A percentile compares a stretch with the other conserved stretches of the same genome.
These are phyloP conservation scores for Cadophora sp. DNA, from an alignment of 2,329 filamentous ascomycete genomes.

Conservation along the genomic window DNA sequence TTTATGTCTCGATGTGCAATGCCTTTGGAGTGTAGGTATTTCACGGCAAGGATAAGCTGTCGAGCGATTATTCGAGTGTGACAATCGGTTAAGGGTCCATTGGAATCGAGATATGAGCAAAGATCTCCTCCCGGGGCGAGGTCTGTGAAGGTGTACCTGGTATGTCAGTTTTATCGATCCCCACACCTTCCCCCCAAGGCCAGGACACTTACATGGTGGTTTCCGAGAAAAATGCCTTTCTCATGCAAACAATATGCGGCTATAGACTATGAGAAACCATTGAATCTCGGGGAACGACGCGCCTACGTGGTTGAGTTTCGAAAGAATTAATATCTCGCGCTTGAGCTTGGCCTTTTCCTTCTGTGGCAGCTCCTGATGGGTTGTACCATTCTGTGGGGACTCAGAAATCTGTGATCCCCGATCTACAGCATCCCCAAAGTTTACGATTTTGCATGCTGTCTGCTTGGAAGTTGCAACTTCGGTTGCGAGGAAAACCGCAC, in stretches of 20 bases:
- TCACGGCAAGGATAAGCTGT: conserved; percentile 42
- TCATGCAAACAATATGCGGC: conserved; percentile 62
- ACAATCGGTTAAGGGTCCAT: conserved; percentile 37
- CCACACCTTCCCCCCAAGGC: background rate
- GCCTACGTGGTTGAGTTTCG: conserved; percentile 60
- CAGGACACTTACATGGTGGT: conserved; percentile 53
- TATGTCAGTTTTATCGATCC: conserved; percentile 12
- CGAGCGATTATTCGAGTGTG: conserved; percentile 41
- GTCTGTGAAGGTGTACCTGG: conserved; percentile 62
- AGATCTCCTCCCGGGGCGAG: conserved; percentile 56
- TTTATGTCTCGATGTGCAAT: conserved; percentile 46
- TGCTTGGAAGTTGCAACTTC: conserved; percentile 62
- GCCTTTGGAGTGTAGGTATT: conserved; percentile 41
- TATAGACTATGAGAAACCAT: conserved; percentile 38
- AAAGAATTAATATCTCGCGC: conserved; percentile 60
- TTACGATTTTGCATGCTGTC: conserved; percentile 72
- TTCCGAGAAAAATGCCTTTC: conserved; percentile 57
- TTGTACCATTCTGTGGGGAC: conserved; percentile 6
- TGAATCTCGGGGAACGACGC: background rate
- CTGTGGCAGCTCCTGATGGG: conserved; percentile 34
- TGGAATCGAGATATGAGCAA: conserved; percentile 41
- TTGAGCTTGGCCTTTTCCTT: conserved; percentile 49
- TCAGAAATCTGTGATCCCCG: too few relatives aligned
- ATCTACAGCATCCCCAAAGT: conserved; percentile 48
- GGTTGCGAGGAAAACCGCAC: conserved; percentile 60